These are phyloP conservation scores for Sphenostylis stenocarpa DNA, from an alignment of 306 rosid genomes.

Conservation along the genomic window DNA sequence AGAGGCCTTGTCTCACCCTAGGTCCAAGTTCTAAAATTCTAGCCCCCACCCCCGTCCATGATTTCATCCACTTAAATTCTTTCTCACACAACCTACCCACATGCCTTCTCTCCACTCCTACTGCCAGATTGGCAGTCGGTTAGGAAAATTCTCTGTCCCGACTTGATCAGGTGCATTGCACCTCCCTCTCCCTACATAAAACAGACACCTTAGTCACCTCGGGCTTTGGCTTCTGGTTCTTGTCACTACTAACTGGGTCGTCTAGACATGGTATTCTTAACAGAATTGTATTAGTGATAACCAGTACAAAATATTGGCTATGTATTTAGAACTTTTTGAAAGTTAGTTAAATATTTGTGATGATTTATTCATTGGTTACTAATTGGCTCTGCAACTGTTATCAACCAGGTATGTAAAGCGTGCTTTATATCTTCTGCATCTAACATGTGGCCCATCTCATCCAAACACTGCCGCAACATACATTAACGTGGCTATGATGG, in stretches of 20 bases:
- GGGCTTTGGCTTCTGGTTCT: background rate
- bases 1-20: background rate
- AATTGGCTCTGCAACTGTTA: conserved; percentile 16
- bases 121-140: background rate
- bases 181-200: background rate
- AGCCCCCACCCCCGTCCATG: background rate
- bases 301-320: background rate
- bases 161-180: background rate
- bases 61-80: background rate
- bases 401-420: conserved; percentile 84
- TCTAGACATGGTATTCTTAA: background rate
- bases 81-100: background rate
- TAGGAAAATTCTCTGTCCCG: background rate
- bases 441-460: conserved; percentile 96
- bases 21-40: background rate
- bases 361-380: conserved; percentile 4
- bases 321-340: background rate
- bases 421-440: conserved; percentile 91
- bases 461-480: conserved; percentile 99
- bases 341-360: background rate
- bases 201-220: background rate
- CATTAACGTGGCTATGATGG: conserved; percentile 99
- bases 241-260: background rate
- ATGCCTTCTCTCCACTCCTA: background rate
- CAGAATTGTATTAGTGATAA: background rate